Conservation (phyloP, 768 basidiomycete species). For the Infundibulicybe gibba region DNA sequence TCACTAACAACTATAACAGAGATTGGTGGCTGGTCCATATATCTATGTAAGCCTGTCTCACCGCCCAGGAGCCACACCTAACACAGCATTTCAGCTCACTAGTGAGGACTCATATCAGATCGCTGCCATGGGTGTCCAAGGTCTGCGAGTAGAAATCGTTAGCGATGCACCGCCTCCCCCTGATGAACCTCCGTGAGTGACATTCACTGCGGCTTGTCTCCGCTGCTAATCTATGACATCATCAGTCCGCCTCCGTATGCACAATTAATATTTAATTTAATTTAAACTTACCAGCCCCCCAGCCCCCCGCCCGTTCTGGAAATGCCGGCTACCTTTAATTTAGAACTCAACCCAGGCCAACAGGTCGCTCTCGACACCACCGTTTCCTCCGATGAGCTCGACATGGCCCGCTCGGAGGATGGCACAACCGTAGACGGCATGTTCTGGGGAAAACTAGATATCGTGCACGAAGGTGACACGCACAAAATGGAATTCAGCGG, state of each 20-base stretch:
- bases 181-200: slow-evolving; percentile 75
- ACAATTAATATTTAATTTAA: not conserved
- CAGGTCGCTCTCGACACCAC: slow-evolving; percentile 78
- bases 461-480: slow-evolving; percentile 72
- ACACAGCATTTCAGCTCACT: slow-evolving; percentile 51
- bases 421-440: slow-evolving; percentile 80
- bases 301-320: slow-evolving; percentile 74
- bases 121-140: slow-evolving; percentile 79
- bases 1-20: slow-evolving; percentile 37
- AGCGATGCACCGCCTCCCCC: slow-evolving; percentile 83
- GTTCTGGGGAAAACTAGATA: slow-evolving; percentile 87
- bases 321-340: slow-evolving; percentile 83
- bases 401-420: slow-evolving; percentile 91
- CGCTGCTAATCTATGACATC: not conserved
- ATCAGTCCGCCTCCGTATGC: slow-evolving; percentile 47
- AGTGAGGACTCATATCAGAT: slow-evolving; percentile 89
- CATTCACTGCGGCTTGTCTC: slow-evolving; percentile 9
- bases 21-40: slow-evolving; percentile 76
- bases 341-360: slow-evolving; percentile 79
- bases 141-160: slow-evolving; percentile 82
- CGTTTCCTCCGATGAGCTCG: slow-evolving; percentile 76
- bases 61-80: slow-evolving; percentile 1
- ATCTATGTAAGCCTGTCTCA: slow-evolving; percentile 60
- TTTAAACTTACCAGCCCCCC: slow-evolving; percentile 3
- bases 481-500: slow-evolving; percentile 84